Evolutionary conservation across 2,329 filamentous ascomycete genomes (phyloP).

Genomic region (Colletotrichum tanaceti): DNA sequence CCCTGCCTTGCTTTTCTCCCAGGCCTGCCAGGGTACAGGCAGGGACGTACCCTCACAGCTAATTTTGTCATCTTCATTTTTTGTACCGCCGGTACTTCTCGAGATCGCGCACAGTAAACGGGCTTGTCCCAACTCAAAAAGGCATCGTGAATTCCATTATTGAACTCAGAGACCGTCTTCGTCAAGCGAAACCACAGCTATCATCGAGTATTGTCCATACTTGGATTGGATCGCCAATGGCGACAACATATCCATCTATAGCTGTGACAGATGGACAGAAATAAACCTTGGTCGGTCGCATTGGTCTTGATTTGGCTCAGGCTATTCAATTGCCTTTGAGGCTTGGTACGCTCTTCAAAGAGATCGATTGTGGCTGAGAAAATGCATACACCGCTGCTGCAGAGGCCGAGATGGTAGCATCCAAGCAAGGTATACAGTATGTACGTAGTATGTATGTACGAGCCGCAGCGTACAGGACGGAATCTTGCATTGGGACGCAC

Average conservation of each 20-base stretch:
- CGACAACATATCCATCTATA: too few species aligned
- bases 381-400: conserved; percentile 6
- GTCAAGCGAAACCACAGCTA: background rate
- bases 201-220: too few species aligned
- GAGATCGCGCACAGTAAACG: background rate
- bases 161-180: background rate
- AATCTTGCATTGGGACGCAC: conserved; percentile 39
- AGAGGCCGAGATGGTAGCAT: conserved; percentile 20
- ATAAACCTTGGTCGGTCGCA: background rate
- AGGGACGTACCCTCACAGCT: background rate
- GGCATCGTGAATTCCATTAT: background rate
- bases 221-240: too few species aligned
- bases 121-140: background rate
- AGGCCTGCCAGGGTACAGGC: too few species aligned
- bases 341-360: background rate
- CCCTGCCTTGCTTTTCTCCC: background rate
- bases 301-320: background rate
- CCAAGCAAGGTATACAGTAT: conserved; percentile 3
- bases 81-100: background rate
- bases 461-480: conserved; percentile 34
- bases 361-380: background rate
- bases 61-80: background rate
- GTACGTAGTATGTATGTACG: conserved; percentile 27
- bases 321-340: too few species aligned
- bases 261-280: background rate